Conservation (phyloP, 2,329 filamentous ascomycete genomes). For the Ascochyta pisi region DNA sequence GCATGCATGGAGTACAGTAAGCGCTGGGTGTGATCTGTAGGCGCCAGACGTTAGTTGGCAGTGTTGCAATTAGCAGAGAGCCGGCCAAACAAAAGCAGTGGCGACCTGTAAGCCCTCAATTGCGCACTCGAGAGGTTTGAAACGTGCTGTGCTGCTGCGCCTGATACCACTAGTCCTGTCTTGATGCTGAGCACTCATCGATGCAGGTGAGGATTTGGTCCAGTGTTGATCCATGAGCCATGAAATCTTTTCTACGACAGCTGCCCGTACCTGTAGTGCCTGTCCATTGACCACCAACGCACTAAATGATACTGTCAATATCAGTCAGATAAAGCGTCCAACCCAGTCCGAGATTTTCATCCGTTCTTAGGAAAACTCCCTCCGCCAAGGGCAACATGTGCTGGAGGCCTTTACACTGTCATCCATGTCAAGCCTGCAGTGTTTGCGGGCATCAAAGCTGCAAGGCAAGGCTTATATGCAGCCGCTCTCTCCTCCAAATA, state of each 20-base stretch:
- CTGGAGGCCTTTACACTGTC: no score
- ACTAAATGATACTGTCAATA: no score
- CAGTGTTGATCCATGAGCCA: no score
- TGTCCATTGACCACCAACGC: no score
- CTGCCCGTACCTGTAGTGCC: no score
- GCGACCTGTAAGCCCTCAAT: slow-evolving; percentile 2
- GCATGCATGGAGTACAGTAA: slow-evolving; percentile 5
- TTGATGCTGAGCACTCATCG: background rate
- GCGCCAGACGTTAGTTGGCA: background rate
- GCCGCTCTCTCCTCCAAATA: background rate
- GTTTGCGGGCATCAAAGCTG: background rate
- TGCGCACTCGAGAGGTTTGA: background rate
- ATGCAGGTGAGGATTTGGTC: background rate
- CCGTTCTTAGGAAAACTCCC: no score
- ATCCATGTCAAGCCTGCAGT: background rate
- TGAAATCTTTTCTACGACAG: no score
- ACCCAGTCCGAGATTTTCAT: no score
- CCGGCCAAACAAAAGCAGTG: background rate
- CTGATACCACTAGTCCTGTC: background rate
- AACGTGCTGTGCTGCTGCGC: background rate
- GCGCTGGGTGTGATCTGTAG: background rate
- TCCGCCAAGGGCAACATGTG: no score
- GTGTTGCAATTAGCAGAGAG: background rate
- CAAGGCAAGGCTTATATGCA: background rate
- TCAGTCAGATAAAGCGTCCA: no score